Evolutionary conservation across 78 protist genomes (phyloP), one percentile per base, ranked within the genome.

Genomic region (Speleostelium caveatum): DNA sequence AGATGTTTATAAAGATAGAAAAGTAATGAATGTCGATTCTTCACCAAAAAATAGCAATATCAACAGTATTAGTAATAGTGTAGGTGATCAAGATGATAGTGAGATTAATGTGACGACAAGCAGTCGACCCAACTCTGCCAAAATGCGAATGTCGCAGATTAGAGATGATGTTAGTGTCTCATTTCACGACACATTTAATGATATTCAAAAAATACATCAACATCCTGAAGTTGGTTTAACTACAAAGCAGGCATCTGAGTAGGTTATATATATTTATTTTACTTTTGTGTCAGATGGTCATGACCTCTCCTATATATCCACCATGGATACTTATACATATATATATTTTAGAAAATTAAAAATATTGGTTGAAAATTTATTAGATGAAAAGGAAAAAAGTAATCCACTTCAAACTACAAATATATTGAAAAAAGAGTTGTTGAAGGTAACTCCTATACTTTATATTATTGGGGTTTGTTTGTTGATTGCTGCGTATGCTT

Each of bases 141-240:
- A n/a, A n/a, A n/a, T n/a, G n/a, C n/a, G n/a, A n/a, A n/a, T n/a
- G n/a, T n/a, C n/a, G n/a, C n/a, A n/a, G n/a, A n/a, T 63, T 14
- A 51, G 61, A 56, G 90, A 83, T 59, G 90, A 83, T 41, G 53
- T 69, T 26, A 63, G 75, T 41, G 90, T 83, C 26, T 67, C 90
- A 55, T 83, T 83, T 45, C 78, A 69, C 12, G 90, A 83, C 24
- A 67, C 76, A 1, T 83, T 69, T 17, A 58, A 32, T 0, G 78
- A 83, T 39, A 83, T 63, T 42, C 90, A 83, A 83, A 68, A 56
- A 39, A 83, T 83, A 26, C 90, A 83, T 58, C 76, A 56, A 69
- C 90, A 83, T 83, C 73, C 78, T 16, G 78, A 83, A 38, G 59
- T 41, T 58, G 90, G 90, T 32, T 59, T 83, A 69, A 83, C 90